Percentiles rank a stretch among this genome's conserved stretches.
phyloP scores from a whole-genome alignment of 306 rosid species.

The Potentilla sterilis region DNA sequence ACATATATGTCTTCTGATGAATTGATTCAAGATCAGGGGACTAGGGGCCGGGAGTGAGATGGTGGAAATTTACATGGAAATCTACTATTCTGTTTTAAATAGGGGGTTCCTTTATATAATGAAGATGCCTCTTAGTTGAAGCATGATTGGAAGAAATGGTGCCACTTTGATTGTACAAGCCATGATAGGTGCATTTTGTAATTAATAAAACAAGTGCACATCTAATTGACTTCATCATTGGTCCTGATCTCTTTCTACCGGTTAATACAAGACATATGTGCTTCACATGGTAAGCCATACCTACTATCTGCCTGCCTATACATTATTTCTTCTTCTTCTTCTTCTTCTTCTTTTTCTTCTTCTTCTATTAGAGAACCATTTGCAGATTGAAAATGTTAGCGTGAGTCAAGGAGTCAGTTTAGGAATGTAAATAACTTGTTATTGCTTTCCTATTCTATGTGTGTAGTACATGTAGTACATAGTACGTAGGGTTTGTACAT shows the following conservation, averaged over 20 bases:
- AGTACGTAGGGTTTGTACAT: no score
- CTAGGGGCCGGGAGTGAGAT: not conserved
- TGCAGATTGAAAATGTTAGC: not conserved
- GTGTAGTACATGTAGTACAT: no score
- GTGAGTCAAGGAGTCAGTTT: no score
- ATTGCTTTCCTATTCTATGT: no score
- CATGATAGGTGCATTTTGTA: not conserved
- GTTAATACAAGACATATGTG: not conserved
- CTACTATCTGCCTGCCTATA: not conserved
- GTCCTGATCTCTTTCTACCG: not conserved
- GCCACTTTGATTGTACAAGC: not conserved
- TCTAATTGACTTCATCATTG: not conserved
- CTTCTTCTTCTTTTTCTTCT: not conserved
- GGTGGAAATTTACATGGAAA: not conserved
- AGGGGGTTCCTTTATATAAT: not conserved
- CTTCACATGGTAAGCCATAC: slow-evolving; percentile 1
- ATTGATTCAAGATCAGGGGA: no score
- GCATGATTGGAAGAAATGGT: not conserved
- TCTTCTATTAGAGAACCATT: not conserved
- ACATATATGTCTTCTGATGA: no score
- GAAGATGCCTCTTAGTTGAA: not conserved
- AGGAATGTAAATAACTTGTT: no score
- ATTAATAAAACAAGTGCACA: no score
- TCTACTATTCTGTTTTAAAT: not conserved
- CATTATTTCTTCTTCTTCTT: no score